These are phyloP conservation scores for Prinsepia uniflora DNA, from an alignment of 306 rosid species.

Conservation along the genomic window DNA sequence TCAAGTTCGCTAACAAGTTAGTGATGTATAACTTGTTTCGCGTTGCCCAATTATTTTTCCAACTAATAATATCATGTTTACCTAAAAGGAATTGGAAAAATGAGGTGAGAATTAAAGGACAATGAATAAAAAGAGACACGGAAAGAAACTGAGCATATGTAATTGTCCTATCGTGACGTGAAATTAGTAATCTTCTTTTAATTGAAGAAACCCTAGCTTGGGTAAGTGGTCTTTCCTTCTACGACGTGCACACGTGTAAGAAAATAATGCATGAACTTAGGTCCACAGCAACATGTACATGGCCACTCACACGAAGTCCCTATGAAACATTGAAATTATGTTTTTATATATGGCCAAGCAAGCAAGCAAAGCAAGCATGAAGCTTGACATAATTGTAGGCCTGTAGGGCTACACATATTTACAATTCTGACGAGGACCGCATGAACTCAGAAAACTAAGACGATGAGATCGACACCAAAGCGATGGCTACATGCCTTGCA, in stretches of 20 bases:
- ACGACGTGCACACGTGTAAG: constrained; percentile 3
- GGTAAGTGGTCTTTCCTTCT: not conserved
- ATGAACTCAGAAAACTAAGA: not conserved
- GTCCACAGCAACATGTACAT: not conserved
- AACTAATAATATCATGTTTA: too few relatives aligned
- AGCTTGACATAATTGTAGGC: not conserved
- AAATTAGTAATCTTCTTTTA: too few relatives aligned
- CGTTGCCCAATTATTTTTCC: too few relatives aligned
- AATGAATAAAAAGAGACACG: too few relatives aligned
- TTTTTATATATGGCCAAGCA: not conserved
- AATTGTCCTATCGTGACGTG: too few relatives aligned
- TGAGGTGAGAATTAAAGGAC: too few relatives aligned
- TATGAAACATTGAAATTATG: not conserved
- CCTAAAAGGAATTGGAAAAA: too few relatives aligned
- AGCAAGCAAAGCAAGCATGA: not conserved
- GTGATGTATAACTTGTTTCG: too few relatives aligned
- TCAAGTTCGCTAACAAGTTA: too few relatives aligned
- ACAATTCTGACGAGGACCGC: constrained; percentile 7
- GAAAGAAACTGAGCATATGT: too few relatives aligned
- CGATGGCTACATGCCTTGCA: not conserved
- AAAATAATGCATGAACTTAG: not conserved
- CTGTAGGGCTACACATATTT: not conserved
- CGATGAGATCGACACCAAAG: constrained; percentile 2
- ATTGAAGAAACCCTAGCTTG: not conserved
- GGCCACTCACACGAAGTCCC: constrained; percentile 9